These are phyloP conservation scores for Gymnopilus junonius DNA, from an alignment of 768 basidiomycete species.

Conservation along the genomic window DNA sequence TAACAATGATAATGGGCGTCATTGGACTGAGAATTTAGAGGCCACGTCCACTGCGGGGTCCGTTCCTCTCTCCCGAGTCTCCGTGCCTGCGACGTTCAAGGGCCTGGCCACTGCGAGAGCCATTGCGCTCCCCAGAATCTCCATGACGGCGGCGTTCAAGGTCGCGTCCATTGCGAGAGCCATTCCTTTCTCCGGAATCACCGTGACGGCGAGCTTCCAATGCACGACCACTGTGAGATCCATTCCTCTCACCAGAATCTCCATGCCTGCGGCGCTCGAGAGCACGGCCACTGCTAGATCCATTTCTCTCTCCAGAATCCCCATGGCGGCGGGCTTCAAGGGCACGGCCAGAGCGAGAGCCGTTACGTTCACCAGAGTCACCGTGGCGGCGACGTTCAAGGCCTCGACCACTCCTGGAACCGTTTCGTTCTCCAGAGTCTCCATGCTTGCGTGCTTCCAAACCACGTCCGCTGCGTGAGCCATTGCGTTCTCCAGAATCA, in stretches of 20 bases:
- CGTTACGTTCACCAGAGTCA: constrained; percentile 4
- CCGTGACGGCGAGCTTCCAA: constrained; percentile 14
- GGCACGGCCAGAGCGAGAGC: constrained; percentile 6
- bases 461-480: constrained; percentile 6
- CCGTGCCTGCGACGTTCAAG: constrained; percentile 2
- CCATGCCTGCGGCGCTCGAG: constrained; percentile 19
- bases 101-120: not conserved
- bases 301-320: not conserved
- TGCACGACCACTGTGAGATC: not conserved
- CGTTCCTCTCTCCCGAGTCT: not conserved
- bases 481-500: constrained; percentile 8
- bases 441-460: constrained; percentile 17
- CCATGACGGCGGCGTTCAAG: constrained; percentile 11
- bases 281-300: constrained; percentile 5
- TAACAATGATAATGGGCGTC: not conserved
- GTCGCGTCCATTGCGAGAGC: constrained; percentile 8
- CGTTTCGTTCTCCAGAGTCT: constrained; percentile 9
- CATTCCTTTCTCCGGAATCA: constrained; percentile 5
- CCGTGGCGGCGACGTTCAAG: constrained; percentile 18
- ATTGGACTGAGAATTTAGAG: not conserved
- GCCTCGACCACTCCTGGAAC: not conserved
- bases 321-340: constrained; percentile 16
- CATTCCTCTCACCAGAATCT: constrained; percentile 12
- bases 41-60: constrained; percentile 4
- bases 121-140: not conserved